Percentiles rank a stretch among this genome's conserved stretches.
Conservation (phyloP, 495 filamentous ascomycete species). For the Friedmanniomyces simplex region DNA sequence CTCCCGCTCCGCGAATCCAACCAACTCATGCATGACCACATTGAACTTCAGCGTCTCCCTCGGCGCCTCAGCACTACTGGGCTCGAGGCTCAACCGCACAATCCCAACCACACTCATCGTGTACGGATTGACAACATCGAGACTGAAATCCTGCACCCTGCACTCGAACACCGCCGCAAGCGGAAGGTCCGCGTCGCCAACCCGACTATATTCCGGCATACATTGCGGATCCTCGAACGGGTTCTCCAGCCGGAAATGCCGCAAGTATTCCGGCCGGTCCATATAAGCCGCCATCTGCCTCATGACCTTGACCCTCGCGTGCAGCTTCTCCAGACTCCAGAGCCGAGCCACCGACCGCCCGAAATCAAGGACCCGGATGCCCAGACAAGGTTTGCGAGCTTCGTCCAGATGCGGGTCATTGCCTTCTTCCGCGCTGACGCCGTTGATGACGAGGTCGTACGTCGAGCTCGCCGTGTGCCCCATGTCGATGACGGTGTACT, state of each 20-base stretch:
- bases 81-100: slow-evolving; percentile 81
- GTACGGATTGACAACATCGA: slow-evolving; percentile 88
- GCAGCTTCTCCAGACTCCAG: slow-evolving; percentile 90
- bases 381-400: slow-evolving; percentile 80
- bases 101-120: slow-evolving; percentile 82
- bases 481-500: slow-evolving; percentile 82
- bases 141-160: slow-evolving; percentile 82
- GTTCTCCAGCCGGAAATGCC: slow-evolving; percentile 66
- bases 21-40: slow-evolving; percentile 94
- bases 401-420: slow-evolving; percentile 56
- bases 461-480: slow-evolving; percentile 84
- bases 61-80: slow-evolving; percentile 85
- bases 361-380: slow-evolving; percentile 84
- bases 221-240: slow-evolving; percentile 73
- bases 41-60: slow-evolving; percentile 95
- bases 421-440: slow-evolving; percentile 82
- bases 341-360: slow-evolving; percentile 76
- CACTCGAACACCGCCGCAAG: slow-evolving; percentile 90
- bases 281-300: slow-evolving; percentile 94
- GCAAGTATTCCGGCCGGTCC: slow-evolving; percentile 84
- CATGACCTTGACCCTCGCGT: slow-evolving; percentile 80
- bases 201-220: slow-evolving; percentile 81
- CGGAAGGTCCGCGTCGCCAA: slow-evolving; percentile 91
- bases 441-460: slow-evolving; percentile 92
- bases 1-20: slow-evolving; percentile 92